Evolutionary conservation across 2,329 filamentous ascomycete genomes (phyloP), one percentile per base, ranked within the genome.

Genomic region (Leptographium radiaticola): DNA sequence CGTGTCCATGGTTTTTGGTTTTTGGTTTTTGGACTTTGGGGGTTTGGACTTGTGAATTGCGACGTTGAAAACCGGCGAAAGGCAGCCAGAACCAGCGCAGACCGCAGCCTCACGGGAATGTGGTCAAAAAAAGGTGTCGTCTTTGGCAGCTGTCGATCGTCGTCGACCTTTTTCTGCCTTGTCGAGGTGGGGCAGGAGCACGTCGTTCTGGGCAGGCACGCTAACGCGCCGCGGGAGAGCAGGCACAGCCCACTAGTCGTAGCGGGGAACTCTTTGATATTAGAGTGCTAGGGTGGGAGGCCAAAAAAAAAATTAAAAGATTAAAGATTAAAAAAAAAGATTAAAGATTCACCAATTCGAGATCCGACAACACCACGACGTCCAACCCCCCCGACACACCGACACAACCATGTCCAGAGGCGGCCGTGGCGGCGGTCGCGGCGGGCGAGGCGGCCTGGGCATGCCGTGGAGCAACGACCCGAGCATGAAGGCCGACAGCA

Each of bases 391-490:
- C 10, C 47, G 10, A 3, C 12, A 12, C 31, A 16, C 46, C 7
- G 25, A 13, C 52, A 46, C 25, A 25, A 25, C 25, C 25, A 79
- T 79, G 76, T 77, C 76, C 52, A 68, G 74, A 64, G 75, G 76
- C 55, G 74, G 76, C 57, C 68, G 71, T 55, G 66, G 74, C 63
- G 73, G 77, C 59, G 73, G 75, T 59, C 72, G 75, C 39, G 71
- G 77, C 51, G 74, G 68, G 38, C 55, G 64, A 9, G 62, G 64
- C 49, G 57, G 65, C 9, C 57, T 58, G 36, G 59, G 56, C 13
- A 69, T 78, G 53, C 73, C 77, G 0, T 80, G 77, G 74, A 72
- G 72, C 43, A 75, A 79, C 58, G 78, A 81, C 58, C 73, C 76
- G 10, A 67, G 65, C 40, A 64, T 72, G 53, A 64, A 67, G 25